Evolutionary conservation across 2,329 filamentous ascomycete species (phyloP), one percentile per base, ranked within the genome.

Genomic region (Diplodia scrobiculata): DNA sequence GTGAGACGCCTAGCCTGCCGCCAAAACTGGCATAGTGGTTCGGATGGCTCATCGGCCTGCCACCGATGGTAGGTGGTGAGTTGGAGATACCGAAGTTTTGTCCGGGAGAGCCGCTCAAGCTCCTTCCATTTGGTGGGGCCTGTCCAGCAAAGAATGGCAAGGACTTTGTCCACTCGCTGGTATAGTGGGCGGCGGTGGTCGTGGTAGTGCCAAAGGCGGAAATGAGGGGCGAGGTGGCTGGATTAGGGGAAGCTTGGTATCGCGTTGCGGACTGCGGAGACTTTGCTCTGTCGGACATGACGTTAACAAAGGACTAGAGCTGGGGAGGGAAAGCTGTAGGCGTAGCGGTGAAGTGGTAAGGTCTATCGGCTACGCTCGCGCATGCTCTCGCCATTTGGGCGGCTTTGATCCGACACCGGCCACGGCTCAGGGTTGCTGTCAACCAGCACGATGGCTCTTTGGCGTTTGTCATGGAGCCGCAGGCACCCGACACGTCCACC

Each of bases 111-210:
- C 78, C 77, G 62, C 79, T 78, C 62, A 82, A 77, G 66, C 77
- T 77, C 68, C 82, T 80, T 34, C 79, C 75, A 59, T 74, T 76
- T 70, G 73, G 74, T 52, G 73, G 76, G 67, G 69, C 77, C 71
- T 74, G 79, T 74, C 75, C 77, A 70, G 70, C 76, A 73, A 78
- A 79, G 76, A 72, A 78, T 34, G 71, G 79, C 50, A 76, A 75
- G 36, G 74, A 79, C 76, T 79, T 80, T 66, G 80, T 78, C 80
- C 80, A 82, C 75, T 82, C 80, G 70, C 75, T 78, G 47, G 77
- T 78, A 69, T 78, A 77, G 36, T 78, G 76, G 13, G 75, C 73
- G 48, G 76, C 73, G 19, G 75, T 71, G 50, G 69, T 72, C 67
- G 75, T 74, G 47, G 75, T 77, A 69, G 75, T 74, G 67, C 75